Evolutionary conservation across 495 filamentous ascomycete species (phyloP), one percentile per base, ranked within the genome.

Genomic region (Neurospora sp.): DNA sequence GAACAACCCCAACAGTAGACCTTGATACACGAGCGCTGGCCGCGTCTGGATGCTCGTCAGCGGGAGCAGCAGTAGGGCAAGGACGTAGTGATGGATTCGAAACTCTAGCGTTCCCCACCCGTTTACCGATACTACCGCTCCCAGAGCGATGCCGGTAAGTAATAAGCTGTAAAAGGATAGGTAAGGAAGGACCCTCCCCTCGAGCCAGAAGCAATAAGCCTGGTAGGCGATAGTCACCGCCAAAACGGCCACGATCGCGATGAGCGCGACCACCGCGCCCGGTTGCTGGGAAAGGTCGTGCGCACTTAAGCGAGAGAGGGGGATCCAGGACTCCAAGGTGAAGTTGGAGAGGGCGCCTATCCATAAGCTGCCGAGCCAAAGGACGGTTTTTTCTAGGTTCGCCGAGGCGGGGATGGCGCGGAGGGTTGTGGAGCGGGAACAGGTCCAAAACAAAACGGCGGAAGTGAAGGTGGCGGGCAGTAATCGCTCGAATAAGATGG

Each of bases 21-120:
- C 95, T 77, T 97, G 94, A 74, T 93, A 97, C 10, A 96, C 80
- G 16, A 97, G 81, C 0, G 89, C 90, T 0, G 91, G 90, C 0
- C 95, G 87, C 4, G 91, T 97, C 72, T 95, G 93, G 70, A 97
- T 87, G 54, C 90, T 89, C 0, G 95, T 97, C 0, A 93, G 93
- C 0, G 93, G 94, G 16, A 97, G 89, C 0, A 98, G 87, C 2
- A 89, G 80, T 2, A 98, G 84, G 12, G 92, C 94, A 16, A 99
- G 87, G 76, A 99, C 91, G 76, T 99, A 99, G 80, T 99, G 96
- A 77, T 99, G 96, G 73, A 99, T 96, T n/a, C 96, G 88, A 60
- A 99, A 87, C 71, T 89, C 91, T 2, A 96, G 89, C 27, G 88
- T 35, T 62, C 54, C 54, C 6, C 14, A 1, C 11, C 54, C 54